These are phyloP conservation scores for Penstemon barbatus DNA, from an alignment of 257 asterid species.

Conservation along the genomic window DNA sequence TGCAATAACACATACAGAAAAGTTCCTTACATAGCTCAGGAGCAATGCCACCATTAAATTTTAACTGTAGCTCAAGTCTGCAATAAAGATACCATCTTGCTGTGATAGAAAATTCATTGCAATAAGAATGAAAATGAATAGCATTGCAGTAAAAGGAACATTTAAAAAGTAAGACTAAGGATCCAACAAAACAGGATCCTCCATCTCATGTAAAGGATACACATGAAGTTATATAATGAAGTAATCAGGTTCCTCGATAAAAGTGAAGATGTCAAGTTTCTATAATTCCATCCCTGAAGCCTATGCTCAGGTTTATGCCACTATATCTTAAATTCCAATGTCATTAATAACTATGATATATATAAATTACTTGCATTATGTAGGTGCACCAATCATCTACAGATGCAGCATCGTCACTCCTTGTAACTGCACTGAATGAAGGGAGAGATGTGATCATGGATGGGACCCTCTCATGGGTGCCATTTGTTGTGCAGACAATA, in stretches of 20 bases:
- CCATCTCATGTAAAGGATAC: neutral
- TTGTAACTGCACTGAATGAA: slow-evolving; percentile 91
- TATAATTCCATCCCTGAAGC: no score
- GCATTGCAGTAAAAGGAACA: neutral
- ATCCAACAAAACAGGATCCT: neutral
- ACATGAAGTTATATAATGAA: no score
- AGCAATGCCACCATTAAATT: no score
- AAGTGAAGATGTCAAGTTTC: no score
- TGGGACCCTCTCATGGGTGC: slow-evolving; percentile 89
- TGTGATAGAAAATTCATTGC: neutral
- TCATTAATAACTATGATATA: neutral
- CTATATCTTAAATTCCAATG: neutral
- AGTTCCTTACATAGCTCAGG: no score
- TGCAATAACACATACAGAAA: no score
- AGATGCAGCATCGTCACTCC: slow-evolving; percentile 93
- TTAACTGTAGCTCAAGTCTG: no score
- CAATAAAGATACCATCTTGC: no score
- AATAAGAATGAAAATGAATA: neutral
- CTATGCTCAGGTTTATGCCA: neutral
- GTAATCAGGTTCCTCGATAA: no score
- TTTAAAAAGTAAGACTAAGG: neutral
- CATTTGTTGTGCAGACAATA: slow-evolving; percentile 88
- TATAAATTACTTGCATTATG: slow-evolving; percentile 10
- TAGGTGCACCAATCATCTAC: slow-evolving; percentile 97
- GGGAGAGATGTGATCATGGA: slow-evolving; percentile 96